Evolutionary conservation across 306 rosid genomes (phyloP), one percentile per base, ranked within the genome.

Genomic region (Vachellia pachyceras): DNA sequence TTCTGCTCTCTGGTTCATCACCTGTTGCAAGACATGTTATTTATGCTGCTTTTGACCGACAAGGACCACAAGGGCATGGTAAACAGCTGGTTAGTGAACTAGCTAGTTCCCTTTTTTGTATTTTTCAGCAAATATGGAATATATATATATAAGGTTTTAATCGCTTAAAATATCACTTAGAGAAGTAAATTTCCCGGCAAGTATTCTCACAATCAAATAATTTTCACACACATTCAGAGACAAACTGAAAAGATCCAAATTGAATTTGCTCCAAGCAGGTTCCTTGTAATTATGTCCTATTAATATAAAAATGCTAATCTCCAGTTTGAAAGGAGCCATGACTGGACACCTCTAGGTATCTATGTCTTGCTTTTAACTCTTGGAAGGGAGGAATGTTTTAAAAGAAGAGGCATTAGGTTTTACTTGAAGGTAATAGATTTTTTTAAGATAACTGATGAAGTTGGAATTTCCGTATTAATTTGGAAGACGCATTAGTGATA

Each of bases 11-110:
- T 12, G 83, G 92, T 83, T 81, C 89, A 65, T 84, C 90, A 54
- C 92, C 91, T 69, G 84, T 91, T 84, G 97, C 90, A 65, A 88
- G 91, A 82, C 94, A 88, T 89, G 90, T 93, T 76, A 84, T 84
- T 77, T 35, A 79, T 82, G 84, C 90, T 35, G 97, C 99, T 45
- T 93, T 95, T 78, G 93, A 91, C 83, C 83, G 90, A 83, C 99
- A 78, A 60, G 94, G 92, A 54, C 85, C 91, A 82, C 96, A 82
- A 54, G 91, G 90, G 35, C 98, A 83, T 82, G 98, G 97, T 50
- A 91, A 79, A 90, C 97, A 91, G 85, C 89, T 93, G 97, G 99
- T 95, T 69, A 79, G 93, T 81, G 68, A 41, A 42, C 66, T 69
- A 18, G 54, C 64, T 37, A 18, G 25, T 52, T 79, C 69, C 50